Evolutionary conservation across 495 filamentous ascomycete genomes (phyloP), one percentile per base, ranked within the genome.

Genomic region (Annulohypoxylon moriforme): DNA sequence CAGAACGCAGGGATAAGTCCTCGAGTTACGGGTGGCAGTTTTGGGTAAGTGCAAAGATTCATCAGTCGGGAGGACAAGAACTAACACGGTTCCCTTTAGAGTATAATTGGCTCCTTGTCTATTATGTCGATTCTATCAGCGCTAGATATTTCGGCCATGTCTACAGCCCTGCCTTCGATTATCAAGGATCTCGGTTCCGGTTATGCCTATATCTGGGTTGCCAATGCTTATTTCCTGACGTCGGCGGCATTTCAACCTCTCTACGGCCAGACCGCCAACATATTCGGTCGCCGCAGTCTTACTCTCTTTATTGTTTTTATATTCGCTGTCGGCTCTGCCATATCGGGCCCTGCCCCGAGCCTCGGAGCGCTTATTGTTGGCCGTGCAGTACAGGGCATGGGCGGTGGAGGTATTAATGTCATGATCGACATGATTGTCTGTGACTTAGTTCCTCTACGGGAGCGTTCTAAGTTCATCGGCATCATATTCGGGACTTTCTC

Each of bases 301-400:
- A 72, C 82, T 6, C 76, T 84, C 4, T 18, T 74, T 1, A 58
- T 76, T 2, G 60, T 82, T 11, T 27, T 63, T 68, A 27, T 86
- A 65, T 82, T 82, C 72, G 59, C 72, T 34, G 16, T 82, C 3
- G 85, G 83, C 0, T 79, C 79, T 8, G 79, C 78, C 6, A 75
- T 87, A 1, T 72, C 75, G 27, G 81, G 79, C 3, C 62, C 63
- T 1, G 77, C 81, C 1, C 65, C 60, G 2, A 76, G 44, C 42
- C 73, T 77, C 11, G 69, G 68, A 8, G 92, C 92, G 85, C 82
- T 96, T 44, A 85, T 97, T 47, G 85, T 85, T 0, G 93, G 91
- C 24, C 83, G 94, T 72, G 88, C 89, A 0, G 81, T 97, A 33
- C 93, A 96, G 75, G 94, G 94, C 59, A 78, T 91, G n/a, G 94